Evolutionary conservation across 202 grass and related monocot species (phyloP).

Genomic region (Setaria italica): DNA sequence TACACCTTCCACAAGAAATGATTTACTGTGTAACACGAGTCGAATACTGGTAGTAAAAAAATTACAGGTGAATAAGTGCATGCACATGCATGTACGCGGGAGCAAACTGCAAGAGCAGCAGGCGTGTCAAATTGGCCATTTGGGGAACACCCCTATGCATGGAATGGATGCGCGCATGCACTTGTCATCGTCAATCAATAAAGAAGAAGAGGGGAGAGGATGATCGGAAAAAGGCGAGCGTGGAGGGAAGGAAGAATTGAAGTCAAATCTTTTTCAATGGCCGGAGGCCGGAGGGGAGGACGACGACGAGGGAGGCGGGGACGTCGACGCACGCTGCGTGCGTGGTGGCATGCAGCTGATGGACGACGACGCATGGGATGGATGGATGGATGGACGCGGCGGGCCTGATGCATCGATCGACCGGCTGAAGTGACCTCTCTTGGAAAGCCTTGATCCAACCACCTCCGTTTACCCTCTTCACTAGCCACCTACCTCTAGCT

Average conservation of each 20-base stretch:
- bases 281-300: not conserved
- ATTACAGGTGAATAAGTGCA: not conserved
- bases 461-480: constrained; percentile 49
- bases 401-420: not conserved
- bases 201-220: not conserved
- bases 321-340: constrained; percentile 11
- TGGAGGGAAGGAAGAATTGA: constrained; percentile 33
- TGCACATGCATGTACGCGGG: not conserved
- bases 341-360: not conserved
- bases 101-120: constrained; percentile 28
- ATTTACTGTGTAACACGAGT: not conserved
- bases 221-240: not conserved
- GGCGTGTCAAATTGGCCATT: constrained; percentile 37
- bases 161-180: constrained; percentile 49
- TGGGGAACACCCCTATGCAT: constrained; percentile 40
- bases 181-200: constrained; percentile 57
- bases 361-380: not conserved
- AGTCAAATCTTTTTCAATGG: constrained; percentile 55
- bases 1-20: too few relatives aligned
- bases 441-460: constrained; percentile 60
- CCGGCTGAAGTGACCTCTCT: constrained; percentile 54
- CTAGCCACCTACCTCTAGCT: constrained; percentile 34
- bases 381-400: constrained; percentile 37
- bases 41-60: not conserved
- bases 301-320: not conserved